A percentile compares a stretch with the other conserved stretches of the same genome.
Conservation (phyloP, 2,329 filamentous ascomycete genomes). For the Fusarium albosuccineum region DNA sequence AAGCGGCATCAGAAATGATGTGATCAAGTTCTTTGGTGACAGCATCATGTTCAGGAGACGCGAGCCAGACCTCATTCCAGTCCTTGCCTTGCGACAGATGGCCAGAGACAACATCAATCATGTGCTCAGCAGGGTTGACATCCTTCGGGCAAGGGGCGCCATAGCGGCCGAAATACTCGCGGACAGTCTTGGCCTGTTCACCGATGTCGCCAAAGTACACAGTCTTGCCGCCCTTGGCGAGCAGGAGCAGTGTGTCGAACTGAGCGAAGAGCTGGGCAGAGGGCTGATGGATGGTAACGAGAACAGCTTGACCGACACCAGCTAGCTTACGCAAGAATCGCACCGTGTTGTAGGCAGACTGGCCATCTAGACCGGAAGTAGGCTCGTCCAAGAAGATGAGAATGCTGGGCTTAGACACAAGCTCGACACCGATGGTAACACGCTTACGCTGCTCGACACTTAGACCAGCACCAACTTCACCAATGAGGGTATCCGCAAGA, state of each 20-base stretch:
- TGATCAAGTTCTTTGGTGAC: slow-evolving; percentile 73
- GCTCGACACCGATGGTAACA: slow-evolving; percentile 71
- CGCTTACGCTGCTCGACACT: slow-evolving; percentile 67
- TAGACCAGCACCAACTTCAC: slow-evolving; percentile 63
- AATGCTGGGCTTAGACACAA: slow-evolving; percentile 71
- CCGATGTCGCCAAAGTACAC: slow-evolving; percentile 78
- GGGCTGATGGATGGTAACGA: slow-evolving; percentile 79
- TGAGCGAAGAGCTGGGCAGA: slow-evolving; percentile 75
- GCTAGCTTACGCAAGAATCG: slow-evolving; percentile 76
- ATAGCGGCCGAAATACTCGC: slow-evolving; percentile 74
- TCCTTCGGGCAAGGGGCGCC: slow-evolving; percentile 72
- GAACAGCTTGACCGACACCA: slow-evolving; percentile 74
- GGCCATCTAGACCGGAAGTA: slow-evolving; percentile 75
- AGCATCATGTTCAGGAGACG: slow-evolving; percentile 69
- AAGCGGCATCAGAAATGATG: slow-evolving; percentile 68
- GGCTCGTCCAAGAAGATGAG: slow-evolving; percentile 74
- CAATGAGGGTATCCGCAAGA: slow-evolving; percentile 63
- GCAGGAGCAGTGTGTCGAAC: slow-evolving; percentile 74
- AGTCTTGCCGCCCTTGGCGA: slow-evolving; percentile 74
- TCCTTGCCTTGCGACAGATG: slow-evolving; percentile 62
- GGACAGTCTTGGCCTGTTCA: slow-evolving; percentile 65
- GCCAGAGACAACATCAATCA: slow-evolving; percentile 73
- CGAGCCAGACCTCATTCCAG: slow-evolving; percentile 79
- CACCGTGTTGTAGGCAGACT: slow-evolving; percentile 75
- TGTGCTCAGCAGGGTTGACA: slow-evolving; percentile 81